Conservation (phyloP, 768 basidiomycete genomes). For the Boletus reticulatus region DNA sequence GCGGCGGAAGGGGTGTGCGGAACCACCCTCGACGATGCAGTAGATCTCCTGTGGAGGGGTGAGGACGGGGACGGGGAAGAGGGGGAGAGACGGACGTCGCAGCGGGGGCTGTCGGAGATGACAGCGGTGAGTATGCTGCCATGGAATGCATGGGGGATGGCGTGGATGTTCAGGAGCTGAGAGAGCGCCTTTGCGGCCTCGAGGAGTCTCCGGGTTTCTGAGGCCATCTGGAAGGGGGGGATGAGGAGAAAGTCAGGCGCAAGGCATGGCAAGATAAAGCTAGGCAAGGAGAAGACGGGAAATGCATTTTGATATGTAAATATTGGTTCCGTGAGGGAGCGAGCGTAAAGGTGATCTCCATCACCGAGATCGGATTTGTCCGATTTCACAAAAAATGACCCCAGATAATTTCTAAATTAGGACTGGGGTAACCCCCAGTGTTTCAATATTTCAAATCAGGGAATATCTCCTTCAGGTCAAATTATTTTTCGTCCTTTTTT, state of each 20-base stretch:
- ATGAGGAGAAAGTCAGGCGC: conserved; percentile 30
- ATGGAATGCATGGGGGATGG: conserved; percentile 79
- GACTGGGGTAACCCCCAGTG: conserved; percentile 18
- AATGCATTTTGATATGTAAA: conserved; percentile 49
- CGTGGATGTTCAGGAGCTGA: conserved; percentile 49
- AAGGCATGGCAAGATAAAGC: conserved; percentile 54
- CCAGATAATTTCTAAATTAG: conserved; percentile 2
- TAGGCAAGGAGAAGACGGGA: conserved; percentile 38
- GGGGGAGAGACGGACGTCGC: conserved; percentile 52
- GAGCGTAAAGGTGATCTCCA: conserved; percentile 34
- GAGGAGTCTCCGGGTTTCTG: conserved; percentile 70
- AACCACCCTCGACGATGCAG: conserved; percentile 79
- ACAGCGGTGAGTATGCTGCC: conserved; percentile 71
- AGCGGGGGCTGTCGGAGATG: conserved; percentile 59
- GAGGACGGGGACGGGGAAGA: conserved; percentile 1
- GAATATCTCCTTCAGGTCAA: conserved; percentile 7
- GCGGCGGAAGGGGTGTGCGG: conserved; percentile 72
- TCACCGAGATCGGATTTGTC: conserved; percentile 31
- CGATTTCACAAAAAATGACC: conserved; percentile 12
- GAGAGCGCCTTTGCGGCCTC: conserved; percentile 80
- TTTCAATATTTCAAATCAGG: conserved; percentile 21
- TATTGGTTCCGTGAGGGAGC: conserved; percentile 41
- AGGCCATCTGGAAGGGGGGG: conserved; percentile 41
- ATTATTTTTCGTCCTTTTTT: conserved; percentile 26
- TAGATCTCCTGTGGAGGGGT: conserved; percentile 65